These are phyloP conservation scores for Dioscorea cayenensis DNA, from an alignment of 116 monocot species.

Conservation along the genomic window DNA sequence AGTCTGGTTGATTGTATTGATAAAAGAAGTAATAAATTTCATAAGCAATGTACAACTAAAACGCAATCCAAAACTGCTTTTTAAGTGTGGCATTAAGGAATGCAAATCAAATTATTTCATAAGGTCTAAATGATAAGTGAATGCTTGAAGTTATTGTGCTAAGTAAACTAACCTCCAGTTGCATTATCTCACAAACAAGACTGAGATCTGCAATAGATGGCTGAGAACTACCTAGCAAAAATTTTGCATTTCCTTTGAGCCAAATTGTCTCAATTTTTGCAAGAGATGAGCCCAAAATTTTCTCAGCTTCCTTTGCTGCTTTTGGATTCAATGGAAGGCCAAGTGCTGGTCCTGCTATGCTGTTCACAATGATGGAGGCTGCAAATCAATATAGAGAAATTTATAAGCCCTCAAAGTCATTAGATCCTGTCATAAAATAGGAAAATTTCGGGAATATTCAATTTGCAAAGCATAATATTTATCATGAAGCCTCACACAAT, in stretches of 20 bases:
- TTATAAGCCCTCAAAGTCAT: background rate
- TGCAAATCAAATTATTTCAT: background rate
- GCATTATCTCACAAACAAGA: slow-evolving; percentile 95
- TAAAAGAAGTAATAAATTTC: no score
- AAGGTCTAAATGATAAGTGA: no score
- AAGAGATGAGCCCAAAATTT: slow-evolving; percentile 50
- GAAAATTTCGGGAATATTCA: no score
- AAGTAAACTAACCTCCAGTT: slow-evolving; percentile 62
- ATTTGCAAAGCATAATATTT: no score
- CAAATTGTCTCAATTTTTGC: slow-evolving; percentile 60
- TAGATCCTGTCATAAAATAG: no score
- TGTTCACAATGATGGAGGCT: slow-evolving; percentile 45
- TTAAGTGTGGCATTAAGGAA: background rate
- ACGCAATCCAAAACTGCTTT: no score
- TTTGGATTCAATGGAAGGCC: slow-evolving; percentile 54
- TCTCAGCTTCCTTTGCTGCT: slow-evolving; percentile 56
- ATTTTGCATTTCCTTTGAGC: slow-evolving; percentile 78
- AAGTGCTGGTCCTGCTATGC: slow-evolving; percentile 52
- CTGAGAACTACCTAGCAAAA: slow-evolving; percentile 58
- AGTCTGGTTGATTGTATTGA: no score
- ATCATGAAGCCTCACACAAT: no score
- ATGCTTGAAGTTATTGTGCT: background rate
- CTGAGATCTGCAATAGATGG: slow-evolving; percentile 98
- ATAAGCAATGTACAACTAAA: no score
- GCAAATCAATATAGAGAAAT: slow-evolving; percentile 10